Conservation (phyloP, 352 stramenopile species). For the Detonula confervacea region DNA sequence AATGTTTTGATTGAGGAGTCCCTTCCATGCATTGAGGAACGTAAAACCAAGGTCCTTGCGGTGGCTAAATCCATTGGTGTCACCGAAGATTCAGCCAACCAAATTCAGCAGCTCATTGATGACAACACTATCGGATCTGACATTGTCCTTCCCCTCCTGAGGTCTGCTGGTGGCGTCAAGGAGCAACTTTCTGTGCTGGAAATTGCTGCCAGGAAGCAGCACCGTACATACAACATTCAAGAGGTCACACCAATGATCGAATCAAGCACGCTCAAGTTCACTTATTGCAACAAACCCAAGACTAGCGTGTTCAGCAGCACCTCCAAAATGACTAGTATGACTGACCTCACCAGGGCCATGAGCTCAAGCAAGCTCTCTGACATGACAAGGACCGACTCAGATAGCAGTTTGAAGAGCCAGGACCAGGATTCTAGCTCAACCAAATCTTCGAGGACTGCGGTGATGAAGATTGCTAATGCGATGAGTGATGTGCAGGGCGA, state of each 20-base stretch:
- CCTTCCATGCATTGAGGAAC: constrained; percentile 94
- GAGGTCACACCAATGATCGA: constrained; percentile 57
- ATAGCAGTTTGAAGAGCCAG: constrained; percentile 65
- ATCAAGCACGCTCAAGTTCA: constrained; percentile 75
- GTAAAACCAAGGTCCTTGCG: constrained; percentile 80
- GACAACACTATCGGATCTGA: constrained; percentile 84
- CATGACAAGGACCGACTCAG: constrained; percentile 62
- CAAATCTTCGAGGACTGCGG: constrained; percentile 65
- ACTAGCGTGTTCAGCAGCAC: constrained; percentile 76
- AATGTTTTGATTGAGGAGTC: constrained; percentile 96
- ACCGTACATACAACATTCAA: constrained; percentile 82
- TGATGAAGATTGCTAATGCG: constrained; percentile 90
- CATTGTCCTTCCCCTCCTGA: constrained; percentile 83
- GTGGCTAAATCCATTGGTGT: constrained; percentile 62
- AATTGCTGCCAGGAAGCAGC: constrained; percentile 88
- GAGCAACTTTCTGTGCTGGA: constrained; percentile 86
- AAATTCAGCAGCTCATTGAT: constrained; percentile 76
- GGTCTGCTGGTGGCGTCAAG: constrained; percentile 48
- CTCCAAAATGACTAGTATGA: constrained; percentile 82
- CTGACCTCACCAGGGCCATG: constrained; percentile 76
- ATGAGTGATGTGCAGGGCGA: constrained; percentile 83
- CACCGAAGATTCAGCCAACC: constrained; percentile 47
- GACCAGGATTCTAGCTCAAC: constrained; percentile 66
- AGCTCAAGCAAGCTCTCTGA: constrained; percentile 75
- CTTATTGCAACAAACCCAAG: constrained; percentile 78